Evolutionary conservation across 148 eudicot genomes (phyloP), one percentile per base, ranked within the genome.

Genomic region (Vaccinium darrowii): DNA sequence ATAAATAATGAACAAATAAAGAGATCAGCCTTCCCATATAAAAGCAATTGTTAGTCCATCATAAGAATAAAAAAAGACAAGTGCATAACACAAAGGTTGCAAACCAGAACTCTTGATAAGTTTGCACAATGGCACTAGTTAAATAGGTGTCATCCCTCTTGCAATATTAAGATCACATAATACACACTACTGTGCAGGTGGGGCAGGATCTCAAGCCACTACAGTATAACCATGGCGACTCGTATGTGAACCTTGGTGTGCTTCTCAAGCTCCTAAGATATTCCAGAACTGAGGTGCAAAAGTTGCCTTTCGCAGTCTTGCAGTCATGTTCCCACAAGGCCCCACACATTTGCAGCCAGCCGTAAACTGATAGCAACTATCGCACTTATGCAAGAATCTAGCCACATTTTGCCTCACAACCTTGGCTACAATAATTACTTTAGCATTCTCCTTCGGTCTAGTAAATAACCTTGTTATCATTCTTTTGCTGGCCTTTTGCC

Each of bases 1-100:
- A 65, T 8, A 65, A 23, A 65, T 27, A 72, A 33, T 30, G 47
- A 36, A 13, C 47, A 15, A 72, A 33, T 47, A 72, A 14, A 72
- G 47, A 72, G 47, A 72, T 27, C 76, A 72, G 76, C 76, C 76
- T 72, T 72, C 76, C 39, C 49, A 33, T 4, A 72, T 39, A 72
- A 72, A 27, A 27, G 47, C 76, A 69, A 69, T 36, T 30, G 76
- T 33, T 33, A 14, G 8, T 72, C 47, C 23, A 15, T 23, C 76
- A 27, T 5, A 72, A 13, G 2, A 27, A 72, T 33, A 72, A 30
- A 30, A 30, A 30, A 30, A 3, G 75, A 72, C 76, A 30, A 30
- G 47, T 14, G 18, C 76, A 27, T 72, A 43, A 14, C 76, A 72
- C 47, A 14, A 72, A 1, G 8, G 39, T 33, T 14, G 21, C 47